Conservation (phyloP, 1,284 basidiomycete species). For the Ustilago bromivora region DNA sequence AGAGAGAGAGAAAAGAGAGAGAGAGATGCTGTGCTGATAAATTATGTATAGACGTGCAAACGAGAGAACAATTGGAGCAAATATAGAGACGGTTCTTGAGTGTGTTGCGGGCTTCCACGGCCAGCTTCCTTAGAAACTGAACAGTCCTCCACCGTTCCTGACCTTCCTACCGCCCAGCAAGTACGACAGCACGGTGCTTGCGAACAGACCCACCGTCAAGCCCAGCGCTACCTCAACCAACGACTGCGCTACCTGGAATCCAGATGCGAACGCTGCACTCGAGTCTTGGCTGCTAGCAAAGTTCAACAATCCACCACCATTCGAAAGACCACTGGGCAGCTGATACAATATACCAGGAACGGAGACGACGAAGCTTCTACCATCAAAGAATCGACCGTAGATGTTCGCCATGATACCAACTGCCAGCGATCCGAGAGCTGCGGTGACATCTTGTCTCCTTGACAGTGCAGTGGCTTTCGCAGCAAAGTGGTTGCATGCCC, state of each 20-base stretch:
- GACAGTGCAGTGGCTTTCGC: slow-evolving; percentile 43
- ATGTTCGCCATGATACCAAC: slow-evolving; percentile 86
- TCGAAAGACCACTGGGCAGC: slow-evolving; percentile 85
- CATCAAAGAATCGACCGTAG: slow-evolving; percentile 82
- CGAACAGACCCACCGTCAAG: slow-evolving; percentile 67
- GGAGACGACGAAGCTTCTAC: slow-evolving; percentile 80
- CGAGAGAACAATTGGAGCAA: not conserved
- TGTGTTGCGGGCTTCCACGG: not conserved
- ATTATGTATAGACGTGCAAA: not conserved
- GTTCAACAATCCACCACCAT: slow-evolving; percentile 84
- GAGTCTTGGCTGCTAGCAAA: slow-evolving; percentile 72
- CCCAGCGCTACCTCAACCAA: slow-evolving; percentile 67
- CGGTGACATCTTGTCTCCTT: slow-evolving; percentile 62
- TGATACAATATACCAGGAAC: slow-evolving; percentile 82
- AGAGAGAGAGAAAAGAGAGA: not conserved
- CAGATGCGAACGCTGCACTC: slow-evolving; percentile 32
- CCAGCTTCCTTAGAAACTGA: slow-evolving; percentile 57
- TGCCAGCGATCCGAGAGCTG: slow-evolving; percentile 77
- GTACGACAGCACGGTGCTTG: slow-evolving; percentile 62
- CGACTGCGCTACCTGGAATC: slow-evolving; percentile 51
- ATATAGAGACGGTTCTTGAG: not conserved
- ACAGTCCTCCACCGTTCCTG: slow-evolving; percentile 59
- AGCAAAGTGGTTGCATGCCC: slow-evolving; percentile 71
- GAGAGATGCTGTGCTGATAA: slow-evolving; percentile 1
- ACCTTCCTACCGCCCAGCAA: slow-evolving; percentile 59